Conservation (phyloP, 164 flowering plant species). For the Sextonia rubra region DNA sequence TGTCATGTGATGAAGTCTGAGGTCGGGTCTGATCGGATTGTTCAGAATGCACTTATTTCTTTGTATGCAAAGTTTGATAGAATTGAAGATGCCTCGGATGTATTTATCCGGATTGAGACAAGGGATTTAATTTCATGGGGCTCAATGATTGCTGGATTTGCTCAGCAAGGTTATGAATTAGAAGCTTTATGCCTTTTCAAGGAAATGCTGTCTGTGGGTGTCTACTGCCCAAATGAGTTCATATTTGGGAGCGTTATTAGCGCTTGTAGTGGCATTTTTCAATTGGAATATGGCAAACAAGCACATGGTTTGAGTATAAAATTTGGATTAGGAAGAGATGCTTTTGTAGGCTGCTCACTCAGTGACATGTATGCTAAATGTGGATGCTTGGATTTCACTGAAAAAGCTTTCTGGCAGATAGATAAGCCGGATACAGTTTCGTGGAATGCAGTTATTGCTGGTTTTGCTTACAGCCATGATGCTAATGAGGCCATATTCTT, state of each 20-base stretch:
- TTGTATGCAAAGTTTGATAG: slow-evolving; percentile 52
- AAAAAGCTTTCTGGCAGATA: slow-evolving; percentile 41
- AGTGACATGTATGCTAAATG: slow-evolving; percentile 76
- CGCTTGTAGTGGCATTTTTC: slow-evolving; percentile 47
- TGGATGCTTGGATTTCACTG: slow-evolving; percentile 43
- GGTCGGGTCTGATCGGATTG: slow-evolving; percentile 33
- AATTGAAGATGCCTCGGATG: slow-evolving; percentile 37
- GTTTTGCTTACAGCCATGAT: slow-evolving; percentile 37
- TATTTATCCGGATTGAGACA: slow-evolving; percentile 32
- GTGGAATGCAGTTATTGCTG: slow-evolving; percentile 74
- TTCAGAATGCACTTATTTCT: slow-evolving; percentile 61
- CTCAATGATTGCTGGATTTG: slow-evolving; percentile 58
- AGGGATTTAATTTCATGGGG: slow-evolving; percentile 74
- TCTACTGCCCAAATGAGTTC: slow-evolving; percentile 49
- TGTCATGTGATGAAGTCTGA: slow-evolving; percentile 46
- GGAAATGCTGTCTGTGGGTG: slow-evolving; percentile 41
- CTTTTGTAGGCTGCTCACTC: slow-evolving; percentile 59
- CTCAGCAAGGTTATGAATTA: slow-evolving; percentile 46
- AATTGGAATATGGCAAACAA: slow-evolving; percentile 50
- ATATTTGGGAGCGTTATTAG: slow-evolving; percentile 64
- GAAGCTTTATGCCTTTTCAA: slow-evolving; percentile 48
- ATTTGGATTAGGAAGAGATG: slow-evolving; percentile 44
- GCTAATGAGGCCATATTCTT: slow-evolving; percentile 37
- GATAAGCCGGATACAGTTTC: slow-evolving; percentile 55
- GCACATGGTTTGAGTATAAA: slow-evolving; percentile 57